A percentile compares a stretch with the other conserved stretches of the same genome.
phyloP scores from a whole-genome alignment of 352 stramenopile genomes.

The Blastocystis sp. region DNA sequence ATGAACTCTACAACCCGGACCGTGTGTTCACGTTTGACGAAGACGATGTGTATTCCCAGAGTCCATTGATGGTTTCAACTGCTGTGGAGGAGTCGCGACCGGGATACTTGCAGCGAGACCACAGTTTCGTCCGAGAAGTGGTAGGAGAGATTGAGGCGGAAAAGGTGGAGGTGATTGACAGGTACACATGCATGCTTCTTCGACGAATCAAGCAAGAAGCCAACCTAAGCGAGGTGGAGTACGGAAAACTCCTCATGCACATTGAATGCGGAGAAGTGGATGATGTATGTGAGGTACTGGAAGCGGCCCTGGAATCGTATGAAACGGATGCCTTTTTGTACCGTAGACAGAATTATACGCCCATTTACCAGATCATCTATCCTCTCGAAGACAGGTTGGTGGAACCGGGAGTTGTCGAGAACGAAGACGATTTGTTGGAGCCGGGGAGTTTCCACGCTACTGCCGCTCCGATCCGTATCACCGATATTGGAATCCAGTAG shows the following conservation, averaged over 20 bases:
- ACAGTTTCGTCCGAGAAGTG: slow-evolving; percentile 15
- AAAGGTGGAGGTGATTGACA: slow-evolving; percentile 17
- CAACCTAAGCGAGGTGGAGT: slow-evolving; percentile 19
- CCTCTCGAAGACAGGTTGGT: neutral
- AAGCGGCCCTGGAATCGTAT: neutral
- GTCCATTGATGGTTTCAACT: neutral
- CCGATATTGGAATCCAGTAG: slow-evolving; percentile 16
- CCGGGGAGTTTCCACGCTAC: neutral
- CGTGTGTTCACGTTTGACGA: slow-evolving; percentile 26
- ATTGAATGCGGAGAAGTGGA: slow-evolving; percentile 37
- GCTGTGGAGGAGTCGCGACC: neutral
- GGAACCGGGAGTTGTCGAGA: neutral
- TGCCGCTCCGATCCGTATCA: neutral
- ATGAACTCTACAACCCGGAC: slow-evolving; percentile 10
- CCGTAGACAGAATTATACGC: neutral
- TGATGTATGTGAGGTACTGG: neutral
- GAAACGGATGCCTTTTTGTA: neutral
- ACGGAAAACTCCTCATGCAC: neutral
- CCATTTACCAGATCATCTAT: slow-evolving; percentile 24
- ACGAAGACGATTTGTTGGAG: neutral
- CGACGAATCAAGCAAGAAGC: slow-evolving; percentile 2
- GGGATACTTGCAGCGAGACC: neutral
- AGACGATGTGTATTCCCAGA: slow-evolving; percentile 5
- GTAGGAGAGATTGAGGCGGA: neutral
- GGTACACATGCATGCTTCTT: neutral